Evolutionary conservation across 306 rosid species (phyloP).

Genomic region (Quercus glauca): DNA sequence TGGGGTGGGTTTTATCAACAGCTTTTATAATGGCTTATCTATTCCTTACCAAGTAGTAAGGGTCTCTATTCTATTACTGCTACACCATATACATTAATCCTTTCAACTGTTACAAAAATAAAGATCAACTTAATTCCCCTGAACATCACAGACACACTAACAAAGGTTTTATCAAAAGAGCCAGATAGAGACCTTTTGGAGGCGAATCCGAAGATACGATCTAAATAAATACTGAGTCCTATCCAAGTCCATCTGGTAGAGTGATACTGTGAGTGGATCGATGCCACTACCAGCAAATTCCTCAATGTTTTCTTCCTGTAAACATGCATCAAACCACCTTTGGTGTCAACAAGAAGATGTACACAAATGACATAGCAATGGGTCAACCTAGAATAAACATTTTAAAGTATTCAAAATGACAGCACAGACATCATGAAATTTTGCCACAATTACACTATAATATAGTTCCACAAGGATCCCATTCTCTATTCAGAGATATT

Average conservation of each 20-base stretch:
- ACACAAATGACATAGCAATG: too few species aligned
- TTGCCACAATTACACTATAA: too few species aligned
- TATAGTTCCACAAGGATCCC: too few species aligned
- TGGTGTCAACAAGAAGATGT: not conserved
- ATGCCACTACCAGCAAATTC: constrained; percentile 46
- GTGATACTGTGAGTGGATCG: constrained; percentile 74
- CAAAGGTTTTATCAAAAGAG: not conserved
- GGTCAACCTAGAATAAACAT: too few species aligned
- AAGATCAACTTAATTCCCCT: not conserved
- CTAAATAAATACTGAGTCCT: constrained; percentile 75
- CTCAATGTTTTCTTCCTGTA: constrained; percentile 86
- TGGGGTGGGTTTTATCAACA: too few species aligned
- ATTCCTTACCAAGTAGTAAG: not conserved
- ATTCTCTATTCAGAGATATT: too few species aligned
- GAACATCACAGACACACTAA: not conserved
- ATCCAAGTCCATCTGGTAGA: constrained; percentile 96
- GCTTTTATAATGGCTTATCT: not conserved
- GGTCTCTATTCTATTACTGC: not conserved
- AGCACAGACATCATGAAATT: too few species aligned
- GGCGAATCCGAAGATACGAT: constrained; percentile 82
- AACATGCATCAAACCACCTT: not conserved
- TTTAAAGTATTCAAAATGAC: too few species aligned
- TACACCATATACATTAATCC: not conserved
- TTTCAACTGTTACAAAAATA: constrained; percentile 2
- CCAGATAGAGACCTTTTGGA: constrained; percentile 63